phyloP scores from a whole-genome alignment of 176 grass and related monocot genomes.

The Oryza brachyantha region DNA sequence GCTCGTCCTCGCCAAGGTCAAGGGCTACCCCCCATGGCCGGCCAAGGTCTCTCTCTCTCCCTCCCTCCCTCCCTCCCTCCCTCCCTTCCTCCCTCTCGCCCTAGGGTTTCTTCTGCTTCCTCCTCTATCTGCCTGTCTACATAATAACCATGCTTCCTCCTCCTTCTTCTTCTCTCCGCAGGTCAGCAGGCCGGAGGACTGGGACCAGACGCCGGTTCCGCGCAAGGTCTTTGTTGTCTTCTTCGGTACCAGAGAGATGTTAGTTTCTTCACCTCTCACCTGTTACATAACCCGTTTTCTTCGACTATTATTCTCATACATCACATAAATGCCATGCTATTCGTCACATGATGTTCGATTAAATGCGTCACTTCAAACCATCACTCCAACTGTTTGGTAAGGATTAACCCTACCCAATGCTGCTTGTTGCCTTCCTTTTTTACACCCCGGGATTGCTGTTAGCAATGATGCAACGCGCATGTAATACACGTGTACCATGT shows the following conservation, averaged over 20 bases:
- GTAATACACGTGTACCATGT: neutral
- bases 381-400: neutral
- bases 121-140: no score
- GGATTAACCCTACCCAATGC: neutral
- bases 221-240: constrained; percentile 89
- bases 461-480: neutral
- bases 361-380: neutral
- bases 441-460: neutral
- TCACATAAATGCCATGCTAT: neutral
- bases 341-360: neutral
- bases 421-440: neutral
- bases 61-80: neutral
- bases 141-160: no score
- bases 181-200: constrained; percentile 88
- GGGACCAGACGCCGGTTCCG: constrained; percentile 36
- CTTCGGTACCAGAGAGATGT: constrained; percentile 93
- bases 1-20: constrained; percentile 95
- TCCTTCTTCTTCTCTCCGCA: constrained; percentile 33
- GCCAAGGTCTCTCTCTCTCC: constrained; percentile 57
- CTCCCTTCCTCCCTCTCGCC: neutral
- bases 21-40: constrained; percentile 90
- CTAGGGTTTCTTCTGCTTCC: constrained; percentile 21
- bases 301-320: neutral
- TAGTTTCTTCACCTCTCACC: constrained; percentile 17
- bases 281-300: neutral